phyloP scores from a whole-genome alignment of 2,329 filamentous ascomycete genomes.

The Tolypocladium amazonense region DNA sequence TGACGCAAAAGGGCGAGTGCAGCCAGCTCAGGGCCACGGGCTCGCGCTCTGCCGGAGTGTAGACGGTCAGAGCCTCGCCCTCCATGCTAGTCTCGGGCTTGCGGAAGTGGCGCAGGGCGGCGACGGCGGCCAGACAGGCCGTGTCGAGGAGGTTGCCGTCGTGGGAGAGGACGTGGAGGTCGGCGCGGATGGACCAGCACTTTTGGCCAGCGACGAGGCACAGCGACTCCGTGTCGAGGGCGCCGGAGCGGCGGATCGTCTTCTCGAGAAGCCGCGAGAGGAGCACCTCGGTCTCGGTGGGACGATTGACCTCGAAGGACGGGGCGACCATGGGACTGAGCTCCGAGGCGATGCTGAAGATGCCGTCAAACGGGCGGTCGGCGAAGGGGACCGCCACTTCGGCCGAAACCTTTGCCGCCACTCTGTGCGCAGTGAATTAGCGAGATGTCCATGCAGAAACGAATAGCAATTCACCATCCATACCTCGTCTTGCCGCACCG shows the following conservation, averaged over 20 bases:
- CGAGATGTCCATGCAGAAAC: not conserved
- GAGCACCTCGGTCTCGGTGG: slow-evolving; percentile 74
- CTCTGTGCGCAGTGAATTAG: slow-evolving; percentile 35
- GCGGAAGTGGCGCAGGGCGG: slow-evolving; percentile 82
- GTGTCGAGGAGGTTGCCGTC: slow-evolving; percentile 86
- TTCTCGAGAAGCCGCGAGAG: slow-evolving; percentile 87
- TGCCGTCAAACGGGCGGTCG: slow-evolving; percentile 88
- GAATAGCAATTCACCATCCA: slow-evolving; percentile 6
- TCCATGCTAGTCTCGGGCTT: slow-evolving; percentile 82
- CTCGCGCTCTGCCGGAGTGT: slow-evolving; percentile 74
- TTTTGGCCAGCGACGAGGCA: slow-evolving; percentile 86
- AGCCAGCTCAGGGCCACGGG: slow-evolving; percentile 84
- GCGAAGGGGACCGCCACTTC: slow-evolving; percentile 77
- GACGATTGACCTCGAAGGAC: slow-evolving; percentile 75
- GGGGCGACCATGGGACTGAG: slow-evolving; percentile 88
- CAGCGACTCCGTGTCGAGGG: slow-evolving; percentile 89
- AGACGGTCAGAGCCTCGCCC: slow-evolving; percentile 75
- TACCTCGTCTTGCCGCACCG: slow-evolving; percentile 84
- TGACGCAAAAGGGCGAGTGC: slow-evolving; percentile 85
- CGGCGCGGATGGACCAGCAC: slow-evolving; percentile 83
- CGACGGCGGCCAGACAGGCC: slow-evolving; percentile 76
- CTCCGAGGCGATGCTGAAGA: slow-evolving; percentile 87
- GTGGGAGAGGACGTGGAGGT: slow-evolving; percentile 83
- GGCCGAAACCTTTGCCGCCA: slow-evolving; percentile 76
- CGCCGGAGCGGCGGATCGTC: slow-evolving; percentile 81